Percentiles rank a stretch among this genome's conserved stretches.
Evolutionary conservation across 306 rosid genomes (phyloP).

Genomic region (Prinsepia uniflora): DNA sequence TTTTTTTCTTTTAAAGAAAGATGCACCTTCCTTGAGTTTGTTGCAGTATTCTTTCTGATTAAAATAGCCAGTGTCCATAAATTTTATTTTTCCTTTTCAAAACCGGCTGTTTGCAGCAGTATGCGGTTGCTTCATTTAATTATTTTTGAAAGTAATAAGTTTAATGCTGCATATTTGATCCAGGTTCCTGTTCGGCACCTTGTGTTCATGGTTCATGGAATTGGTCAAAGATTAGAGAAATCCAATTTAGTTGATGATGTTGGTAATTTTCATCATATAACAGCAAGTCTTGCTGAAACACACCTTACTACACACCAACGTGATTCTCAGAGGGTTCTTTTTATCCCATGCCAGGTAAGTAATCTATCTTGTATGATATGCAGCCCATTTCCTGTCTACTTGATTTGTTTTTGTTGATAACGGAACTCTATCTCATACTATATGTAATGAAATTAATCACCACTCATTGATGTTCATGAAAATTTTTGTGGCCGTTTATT

Average conservation of each 20-base stretch:
- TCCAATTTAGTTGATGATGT: conserved; percentile 98
- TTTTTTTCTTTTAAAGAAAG: not conserved
- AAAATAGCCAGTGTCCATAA: conserved; percentile 1
- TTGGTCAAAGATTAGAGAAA: conserved; percentile 98
- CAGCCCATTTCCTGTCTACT: conserved; percentile 7
- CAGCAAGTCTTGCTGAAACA: conserved; percentile 77
- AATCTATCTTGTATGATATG: conserved; percentile 7
- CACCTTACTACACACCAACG: conserved; percentile 81
- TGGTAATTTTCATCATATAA: conserved; percentile 66
- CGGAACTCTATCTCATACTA: not conserved
- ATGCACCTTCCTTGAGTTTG: not conserved
- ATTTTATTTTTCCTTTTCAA: not conserved
- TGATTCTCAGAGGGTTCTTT: conserved; percentile 83
- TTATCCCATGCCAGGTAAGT: conserved; percentile 91
- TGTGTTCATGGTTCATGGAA: conserved; percentile 99
- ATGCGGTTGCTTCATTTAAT: not conserved
- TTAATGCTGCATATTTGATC: conserved; percentile 10
- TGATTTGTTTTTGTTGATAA: not conserved
- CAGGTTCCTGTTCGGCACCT: conserved; percentile 97
- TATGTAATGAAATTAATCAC: not conserved
- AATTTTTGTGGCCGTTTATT: not conserved
- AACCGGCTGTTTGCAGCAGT: not conserved
- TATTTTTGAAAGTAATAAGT: not conserved
- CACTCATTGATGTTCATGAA: not conserved
- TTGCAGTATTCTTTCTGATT: not conserved